These are phyloP conservation scores for Hylodesmum podocarpum DNA, from an alignment of 306 rosid genomes.

Conservation along the genomic window DNA sequence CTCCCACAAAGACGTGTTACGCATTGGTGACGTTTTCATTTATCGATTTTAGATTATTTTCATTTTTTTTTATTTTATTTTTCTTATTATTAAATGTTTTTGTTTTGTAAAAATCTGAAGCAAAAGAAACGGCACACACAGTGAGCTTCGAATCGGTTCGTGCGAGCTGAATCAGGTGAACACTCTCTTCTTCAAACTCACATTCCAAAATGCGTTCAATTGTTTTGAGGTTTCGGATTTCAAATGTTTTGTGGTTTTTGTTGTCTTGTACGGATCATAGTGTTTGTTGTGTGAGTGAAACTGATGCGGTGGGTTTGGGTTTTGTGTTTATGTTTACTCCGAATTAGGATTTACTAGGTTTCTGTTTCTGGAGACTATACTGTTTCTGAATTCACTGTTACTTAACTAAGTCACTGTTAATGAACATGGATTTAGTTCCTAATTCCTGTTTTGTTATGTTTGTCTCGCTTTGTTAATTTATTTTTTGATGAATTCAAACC, in stretches of 20 bases:
- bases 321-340: slow-evolving; percentile 13
- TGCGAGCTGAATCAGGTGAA: slow-evolving; percentile 35
- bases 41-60: no score
- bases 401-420: neutral
- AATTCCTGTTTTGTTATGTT: neutral
- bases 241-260: neutral
- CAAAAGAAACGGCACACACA: slow-evolving; percentile 29
- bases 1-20: slow-evolving; percentile 17
- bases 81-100: neutral
- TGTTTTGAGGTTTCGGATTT: slow-evolving; percentile 18
- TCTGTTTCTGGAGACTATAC: slow-evolving; percentile 16
- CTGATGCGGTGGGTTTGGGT: slow-evolving; percentile 2
- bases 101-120: slow-evolving; percentile 20
- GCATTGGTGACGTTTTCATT: slow-evolving; percentile 38
- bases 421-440: neutral
- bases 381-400: slow-evolving; percentile 25
- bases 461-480: neutral
- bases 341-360: slow-evolving; percentile 29
- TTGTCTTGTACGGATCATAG: neutral
- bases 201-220: neutral
- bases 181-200: slow-evolving; percentile 9
- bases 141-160: slow-evolving; percentile 28
- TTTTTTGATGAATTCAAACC: slow-evolving; percentile 1
- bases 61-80: neutral
- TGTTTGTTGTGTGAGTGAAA: slow-evolving; percentile 1